phyloP scores from a whole-genome alignment of 2,329 filamentous ascomycete species.

The Pseudocercospora crystallina region DNA sequence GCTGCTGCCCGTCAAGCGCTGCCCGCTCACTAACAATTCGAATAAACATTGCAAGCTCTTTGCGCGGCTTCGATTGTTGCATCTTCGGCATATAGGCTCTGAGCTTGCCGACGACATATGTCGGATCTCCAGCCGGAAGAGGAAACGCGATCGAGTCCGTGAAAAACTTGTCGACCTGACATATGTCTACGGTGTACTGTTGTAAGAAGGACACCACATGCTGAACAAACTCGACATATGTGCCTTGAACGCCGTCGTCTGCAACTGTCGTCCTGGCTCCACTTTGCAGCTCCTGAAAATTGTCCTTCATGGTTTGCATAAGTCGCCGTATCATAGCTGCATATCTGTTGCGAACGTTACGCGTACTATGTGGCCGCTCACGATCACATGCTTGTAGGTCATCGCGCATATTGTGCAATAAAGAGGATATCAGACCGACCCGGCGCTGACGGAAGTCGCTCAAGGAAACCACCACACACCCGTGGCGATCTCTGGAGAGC shows the following conservation, averaged over 20 bases:
- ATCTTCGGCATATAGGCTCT: conserved; percentile 60
- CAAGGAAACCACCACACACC: conserved; percentile 49
- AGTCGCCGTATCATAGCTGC: conserved; percentile 53
- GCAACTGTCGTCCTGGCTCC: conserved; percentile 17
- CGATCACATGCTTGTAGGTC: conserved; percentile 40
- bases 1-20: conserved; percentile 57
- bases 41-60: conserved; percentile 58
- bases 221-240: conserved; percentile 64
- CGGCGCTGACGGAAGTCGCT: conserved; percentile 56
- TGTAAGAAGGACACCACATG: conserved; percentile 59
- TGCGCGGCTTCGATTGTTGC: conserved; percentile 47
- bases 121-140: conserved; percentile 59
- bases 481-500: conserved; percentile 46
- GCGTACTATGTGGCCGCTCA: conserved; percentile 31
- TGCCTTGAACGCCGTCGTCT: conserved; percentile 41
- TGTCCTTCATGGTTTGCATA: conserved; percentile 62
- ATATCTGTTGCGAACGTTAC: conserved; percentile 48
- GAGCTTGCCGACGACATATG: conserved; percentile 61
- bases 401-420: conserved; percentile 61
- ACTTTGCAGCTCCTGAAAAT: conserved; percentile 56
- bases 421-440: conserved; percentile 54
- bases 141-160: conserved; percentile 61
- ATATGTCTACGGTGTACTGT: conserved; percentile 60
- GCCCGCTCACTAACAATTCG: conserved; percentile 61
- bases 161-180: conserved; percentile 59